Evolutionary conservation across 2,329 filamentous ascomycete species (phyloP), one percentile per base, ranked within the genome.

Genomic region (Colletotrichum gigasporum): DNA sequence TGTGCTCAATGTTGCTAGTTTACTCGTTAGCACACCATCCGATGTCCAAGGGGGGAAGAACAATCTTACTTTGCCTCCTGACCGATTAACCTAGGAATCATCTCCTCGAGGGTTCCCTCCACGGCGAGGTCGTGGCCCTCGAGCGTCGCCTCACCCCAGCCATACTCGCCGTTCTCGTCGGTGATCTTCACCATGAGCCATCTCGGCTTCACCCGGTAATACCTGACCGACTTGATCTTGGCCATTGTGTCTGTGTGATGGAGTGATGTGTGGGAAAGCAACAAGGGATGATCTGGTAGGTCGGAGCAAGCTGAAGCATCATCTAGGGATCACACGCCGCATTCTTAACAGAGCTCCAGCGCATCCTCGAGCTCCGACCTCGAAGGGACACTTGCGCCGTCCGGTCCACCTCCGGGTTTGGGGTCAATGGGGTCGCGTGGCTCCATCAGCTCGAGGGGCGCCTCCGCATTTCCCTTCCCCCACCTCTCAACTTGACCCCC

Each of bases 161-260:
- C 89, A 68, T 80, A 79, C 37, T 83, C 78, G 7, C 84, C 87
- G 6, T 83, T 80, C 41, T 85, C 83, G 70, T 91, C 88, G 6
- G 83, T 86, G 66, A 91, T 82, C 72, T 91, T 91, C 70, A 91
- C 88, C 68, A 91, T 90, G 1, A 91, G 82, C 89, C 88, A 91
- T 51, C 88, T 80, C 22, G 89, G 89, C 63, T 86, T 85, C 28
- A 91, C 86, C 32, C 88, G 84, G 73, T 91, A 91, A 71, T 90
- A 89, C 71, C 90, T 87, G 26, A 91, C 85, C 10, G 73, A 80
- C 65, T 83, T 82, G 71, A 91, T 90, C 67, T 85, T 66, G 16
- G 77, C 42, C 63, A 66, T 66, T 41, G 4, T 35, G 41, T 48
- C 4, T 24, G 28, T 54, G 39, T 6, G 16, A 24, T 34, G 18